These are phyloP conservation scores for Cordyceps pruinosa DNA, from an alignment of 2,329 filamentous ascomycete genomes.

Conservation along the genomic window DNA sequence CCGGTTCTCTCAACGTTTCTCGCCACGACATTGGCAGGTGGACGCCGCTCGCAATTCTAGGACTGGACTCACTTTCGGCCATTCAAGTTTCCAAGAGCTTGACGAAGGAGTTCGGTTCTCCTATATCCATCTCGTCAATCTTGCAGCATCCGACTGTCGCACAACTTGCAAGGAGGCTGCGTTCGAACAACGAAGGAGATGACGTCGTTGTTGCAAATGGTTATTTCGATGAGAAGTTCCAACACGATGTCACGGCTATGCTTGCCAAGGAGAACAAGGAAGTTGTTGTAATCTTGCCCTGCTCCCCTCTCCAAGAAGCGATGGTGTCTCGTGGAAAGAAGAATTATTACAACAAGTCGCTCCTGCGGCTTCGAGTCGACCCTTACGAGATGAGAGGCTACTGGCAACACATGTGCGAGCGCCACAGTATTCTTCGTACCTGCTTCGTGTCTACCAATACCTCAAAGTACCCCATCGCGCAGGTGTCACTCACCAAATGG, in stretches of 20 bases:
- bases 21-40: slow-evolving; percentile 47
- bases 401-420: slow-evolving; percentile 55
- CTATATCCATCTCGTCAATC: slow-evolving; percentile 60
- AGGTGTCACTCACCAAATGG: slow-evolving; percentile 56
- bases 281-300: slow-evolving; percentile 61
- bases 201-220: not conserved
- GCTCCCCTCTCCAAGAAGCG: slow-evolving; percentile 79
- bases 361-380: slow-evolving; percentile 52
- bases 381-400: slow-evolving; percentile 43
- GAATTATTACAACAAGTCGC: slow-evolving; percentile 67
- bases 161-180: slow-evolving; percentile 41
- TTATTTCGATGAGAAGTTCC: slow-evolving; percentile 24
- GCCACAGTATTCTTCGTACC: slow-evolving; percentile 74
- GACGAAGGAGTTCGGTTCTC: slow-evolving; percentile 34
- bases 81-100: slow-evolving; percentile 61
- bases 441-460: slow-evolving; percentile 63
- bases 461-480: slow-evolving; percentile 56
- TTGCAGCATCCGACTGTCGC: slow-evolving; percentile 62
- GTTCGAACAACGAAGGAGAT: not conserved
- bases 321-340: slow-evolving; percentile 58
- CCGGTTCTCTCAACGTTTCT: slow-evolving; percentile 40
- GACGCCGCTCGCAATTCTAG: slow-evolving; percentile 70
- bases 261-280: slow-evolving; percentile 26
- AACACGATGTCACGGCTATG: slow-evolving; percentile 21
- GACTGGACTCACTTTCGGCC: slow-evolving; percentile 76